These are phyloP conservation scores for Corchorus capsularis DNA, from an alignment of 345 rosid genomes.

Conservation along the genomic window DNA sequence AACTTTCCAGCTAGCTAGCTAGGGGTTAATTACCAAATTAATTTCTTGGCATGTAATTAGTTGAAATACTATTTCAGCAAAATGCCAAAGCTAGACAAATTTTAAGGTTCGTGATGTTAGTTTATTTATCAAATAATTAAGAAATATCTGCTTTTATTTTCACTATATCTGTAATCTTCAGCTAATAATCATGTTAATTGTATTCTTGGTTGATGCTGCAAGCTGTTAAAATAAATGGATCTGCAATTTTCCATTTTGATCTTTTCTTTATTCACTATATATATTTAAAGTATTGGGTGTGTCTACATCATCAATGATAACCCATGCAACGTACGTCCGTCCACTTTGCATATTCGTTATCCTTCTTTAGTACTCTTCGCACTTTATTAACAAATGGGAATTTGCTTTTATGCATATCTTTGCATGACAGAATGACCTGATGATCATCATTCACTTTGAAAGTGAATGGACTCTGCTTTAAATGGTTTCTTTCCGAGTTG, in stretches of 20 bases:
- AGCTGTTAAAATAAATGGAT: not conserved
- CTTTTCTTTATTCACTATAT: not conserved
- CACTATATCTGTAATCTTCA: not conserved
- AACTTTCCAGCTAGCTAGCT: not conserved
- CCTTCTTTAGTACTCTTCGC: not conserved
- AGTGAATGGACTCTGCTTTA: not conserved
- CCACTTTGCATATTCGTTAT: conserved; percentile 4
- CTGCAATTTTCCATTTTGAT: not conserved
- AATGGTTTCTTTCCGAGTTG: not conserved
- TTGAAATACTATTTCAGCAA: not conserved
- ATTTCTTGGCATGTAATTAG: not conserved
- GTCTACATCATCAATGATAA: not conserved
- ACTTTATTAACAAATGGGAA: too few relatives aligned
- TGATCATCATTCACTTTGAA: not conserved
- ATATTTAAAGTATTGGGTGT: not conserved
- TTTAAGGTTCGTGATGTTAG: not conserved
- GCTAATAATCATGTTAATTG: not conserved
- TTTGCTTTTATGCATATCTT: not conserved
- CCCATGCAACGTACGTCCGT: not conserved
- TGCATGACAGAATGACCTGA: not conserved
- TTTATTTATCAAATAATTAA: not conserved
- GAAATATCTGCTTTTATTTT: not conserved
- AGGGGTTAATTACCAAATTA: not conserved
- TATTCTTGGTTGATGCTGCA: not conserved
- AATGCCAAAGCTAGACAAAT: not conserved